Percentiles rank a stretch among this genome's conserved stretches.
Evolutionary conservation across 2,329 filamentous ascomycete genomes (phyloP).

Genomic region (Nannizziopsis arthrosporioides): DNA sequence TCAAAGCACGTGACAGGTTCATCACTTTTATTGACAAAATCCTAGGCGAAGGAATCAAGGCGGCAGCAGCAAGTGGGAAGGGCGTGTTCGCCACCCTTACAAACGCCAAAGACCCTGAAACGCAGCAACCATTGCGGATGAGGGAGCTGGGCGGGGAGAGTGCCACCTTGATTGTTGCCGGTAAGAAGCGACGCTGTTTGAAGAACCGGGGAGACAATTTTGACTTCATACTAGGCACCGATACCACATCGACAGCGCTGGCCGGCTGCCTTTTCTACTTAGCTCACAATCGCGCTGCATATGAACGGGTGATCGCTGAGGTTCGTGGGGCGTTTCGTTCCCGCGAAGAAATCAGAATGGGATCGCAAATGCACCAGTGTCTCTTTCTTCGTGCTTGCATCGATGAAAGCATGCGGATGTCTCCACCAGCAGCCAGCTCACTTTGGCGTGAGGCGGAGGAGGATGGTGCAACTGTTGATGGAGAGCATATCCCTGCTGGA

Average conservation of each 20-base stretch:
- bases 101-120: slow-evolving; percentile 5
- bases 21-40: slow-evolving; percentile 1
- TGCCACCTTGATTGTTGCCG: slow-evolving; percentile 20
- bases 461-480: slow-evolving; percentile 23
- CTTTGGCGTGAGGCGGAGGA: slow-evolving; percentile 21
- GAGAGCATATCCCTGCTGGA: slow-evolving; percentile 23
- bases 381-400: slow-evolving; percentile 35
- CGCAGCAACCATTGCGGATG: slow-evolving; percentile 13
- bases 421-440: slow-evolving; percentile 19
- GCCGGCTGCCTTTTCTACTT: slow-evolving; percentile 32
- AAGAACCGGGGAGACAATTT: not conserved
- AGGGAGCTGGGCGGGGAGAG: slow-evolving; percentile 1
- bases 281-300: slow-evolving; percentile 21
- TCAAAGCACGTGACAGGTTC: slow-evolving; percentile 1
- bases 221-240: slow-evolving; percentile 22
- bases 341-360: slow-evolving; percentile 17
- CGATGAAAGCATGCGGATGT: slow-evolving; percentile 26
- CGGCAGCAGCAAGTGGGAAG: not conserved
- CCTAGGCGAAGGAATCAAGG: not conserved
- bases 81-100: not conserved
- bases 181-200: slow-evolving; percentile 36
- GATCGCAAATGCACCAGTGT: slow-evolving; percentile 24
- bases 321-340: slow-evolving; percentile 22
- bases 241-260: slow-evolving; percentile 32
- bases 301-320: slow-evolving; percentile 22